Base-by-base conservation (phyloP, 2,329 filamentous ascomycete genomes). In the Colletotrichum sp. region DNA sequence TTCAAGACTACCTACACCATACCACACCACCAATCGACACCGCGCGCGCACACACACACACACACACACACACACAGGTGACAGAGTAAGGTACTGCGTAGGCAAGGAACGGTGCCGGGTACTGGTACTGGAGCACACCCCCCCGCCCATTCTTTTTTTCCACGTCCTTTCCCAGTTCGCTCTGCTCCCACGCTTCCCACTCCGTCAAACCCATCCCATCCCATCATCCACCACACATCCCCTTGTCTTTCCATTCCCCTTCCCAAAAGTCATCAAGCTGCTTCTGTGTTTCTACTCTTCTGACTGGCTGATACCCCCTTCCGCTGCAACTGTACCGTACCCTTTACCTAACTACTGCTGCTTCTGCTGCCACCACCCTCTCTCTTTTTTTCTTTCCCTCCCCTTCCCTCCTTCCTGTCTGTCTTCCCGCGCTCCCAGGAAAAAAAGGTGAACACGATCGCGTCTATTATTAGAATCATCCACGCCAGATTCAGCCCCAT, bases 391-490 rank as follows among this genome's bases (percentile, higher is more conserved):
- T 64, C 77, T 77, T 75, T 74, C 75, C 74, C 71, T 72, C 72
- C 71, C 71, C 72, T 78, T 78, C 77, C 78, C 77, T 79, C 76
- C 75, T 75, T 78, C 74, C 78, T 73, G 77, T 72, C 78, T 77
- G 77, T 77, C 76, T 79, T 78, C 78, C 73, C 75, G 71, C 75
- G 71, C 78, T 75, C 80, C 80, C 71, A 67, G 59, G 59, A 52
- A 52, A 52, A 52, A 52, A 74, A 81, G 76, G 81, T 84, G 83
- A 86, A 85, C 86, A 87, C 84, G 83, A 86, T 85, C 83, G 81
- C 80, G 78, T 86, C 87, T 89, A 88, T 88, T 87, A 87, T 88
- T 89, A 88, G 87, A 85, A 88, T 81, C 86, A 85, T 83, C 84
- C 84, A 86, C 85, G 83, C 85, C 85, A 87, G 86, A 86, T 88